Conservation (phyloP, 2,329 filamentous ascomycete genomes). For the Beauveria bassiana region DNA sequence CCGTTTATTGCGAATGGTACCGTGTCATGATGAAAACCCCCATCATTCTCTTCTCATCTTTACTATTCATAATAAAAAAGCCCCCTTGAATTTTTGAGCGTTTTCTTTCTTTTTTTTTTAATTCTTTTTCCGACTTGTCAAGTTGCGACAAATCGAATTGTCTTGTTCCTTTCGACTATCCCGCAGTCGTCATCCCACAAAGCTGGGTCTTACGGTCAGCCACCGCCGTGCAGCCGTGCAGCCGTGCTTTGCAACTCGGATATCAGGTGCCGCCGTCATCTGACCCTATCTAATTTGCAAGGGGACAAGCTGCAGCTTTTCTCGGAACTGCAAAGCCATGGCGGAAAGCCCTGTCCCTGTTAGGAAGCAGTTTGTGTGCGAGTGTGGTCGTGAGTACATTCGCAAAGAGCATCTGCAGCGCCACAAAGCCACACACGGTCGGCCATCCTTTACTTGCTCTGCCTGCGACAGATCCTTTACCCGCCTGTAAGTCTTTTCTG, state of each 20-base stretch:
- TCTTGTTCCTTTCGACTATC: background rate
- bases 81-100: background rate
- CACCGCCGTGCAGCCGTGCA: background rate
- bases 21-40: background rate
- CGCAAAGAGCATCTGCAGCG: constrained; percentile 32
- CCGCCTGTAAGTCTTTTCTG: constrained; percentile 27
- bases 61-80: background rate
- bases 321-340: background rate
- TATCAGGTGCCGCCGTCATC: too few species aligned
- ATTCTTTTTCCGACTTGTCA: background rate
- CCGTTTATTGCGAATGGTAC: background rate
- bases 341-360: background rate
- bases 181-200: background rate
- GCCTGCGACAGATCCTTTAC: constrained; percentile 32
- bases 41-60: background rate
- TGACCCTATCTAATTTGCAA: too few species aligned
- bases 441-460: constrained; percentile 26
- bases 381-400: constrained; percentile 33
- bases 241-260: too few species aligned
- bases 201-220: background rate
- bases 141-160: background rate
- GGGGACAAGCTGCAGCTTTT: background rate
- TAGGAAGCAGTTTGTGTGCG: constrained; percentile 19
- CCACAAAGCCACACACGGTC: constrained; percentile 31
- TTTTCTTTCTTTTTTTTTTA: background rate